phyloP scores from a whole-genome alignment of 2,329 filamentous ascomycete species.

The Amphichorda felina region DNA sequence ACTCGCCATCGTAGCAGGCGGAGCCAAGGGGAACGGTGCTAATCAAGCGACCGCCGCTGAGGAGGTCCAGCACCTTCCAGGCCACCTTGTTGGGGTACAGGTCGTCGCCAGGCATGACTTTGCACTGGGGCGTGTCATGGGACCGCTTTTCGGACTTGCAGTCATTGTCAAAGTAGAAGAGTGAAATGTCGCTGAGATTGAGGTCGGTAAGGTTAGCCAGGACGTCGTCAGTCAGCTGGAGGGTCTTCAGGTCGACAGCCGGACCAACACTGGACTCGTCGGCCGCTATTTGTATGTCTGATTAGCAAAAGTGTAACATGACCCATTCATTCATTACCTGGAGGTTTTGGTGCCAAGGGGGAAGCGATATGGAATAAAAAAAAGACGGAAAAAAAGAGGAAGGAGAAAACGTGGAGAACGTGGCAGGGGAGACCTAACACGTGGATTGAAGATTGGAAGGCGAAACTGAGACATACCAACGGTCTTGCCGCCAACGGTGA shows the following conservation, averaged over 20 bases:
- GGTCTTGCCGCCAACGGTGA: too few relatives aligned
- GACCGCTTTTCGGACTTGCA: constrained; percentile 1
- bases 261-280: constrained; percentile 9
- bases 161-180: constrained; percentile 19
- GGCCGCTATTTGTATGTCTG: constrained; percentile 1
- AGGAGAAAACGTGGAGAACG: too few relatives aligned
- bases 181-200: constrained; percentile 14
- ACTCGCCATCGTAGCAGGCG: constrained; percentile 16
- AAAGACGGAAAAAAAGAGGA: too few relatives aligned
- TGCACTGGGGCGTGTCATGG: constrained; percentile 8
- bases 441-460: too few relatives aligned
- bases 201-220: constrained; percentile 17
- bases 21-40: constrained; percentile 18
- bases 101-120: constrained; percentile 15
- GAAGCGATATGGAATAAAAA: too few relatives aligned
- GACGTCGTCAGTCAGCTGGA: constrained; percentile 21
- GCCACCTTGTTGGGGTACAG: constrained; percentile 11
- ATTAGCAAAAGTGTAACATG: too few relatives aligned
- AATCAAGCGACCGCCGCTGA: constrained; percentile 18
- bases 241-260: constrained; percentile 8
- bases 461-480: too few relatives aligned
- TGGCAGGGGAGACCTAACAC: too few relatives aligned
- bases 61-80: constrained; percentile 21
- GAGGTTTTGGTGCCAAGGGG: too few relatives aligned
- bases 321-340: too few relatives aligned